Evolutionary conservation across 78 protist species (phyloP).

Genomic region (Neovahlkampfia damariscottae): DNA sequence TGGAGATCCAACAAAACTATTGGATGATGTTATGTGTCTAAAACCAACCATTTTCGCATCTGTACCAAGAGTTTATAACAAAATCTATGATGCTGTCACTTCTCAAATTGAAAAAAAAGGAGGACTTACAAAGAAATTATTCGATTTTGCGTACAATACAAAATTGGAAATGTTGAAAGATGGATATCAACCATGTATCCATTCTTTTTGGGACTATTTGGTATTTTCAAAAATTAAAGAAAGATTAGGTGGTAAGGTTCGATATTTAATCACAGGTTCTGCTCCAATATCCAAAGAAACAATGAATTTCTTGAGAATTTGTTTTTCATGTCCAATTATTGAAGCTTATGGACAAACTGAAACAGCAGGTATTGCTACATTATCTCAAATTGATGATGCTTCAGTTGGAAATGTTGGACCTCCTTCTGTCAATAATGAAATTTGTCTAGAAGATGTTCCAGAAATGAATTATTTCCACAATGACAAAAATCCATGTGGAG

Average conservation of each 20-base stretch:
- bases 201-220: slow-evolving; percentile 45
- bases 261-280: slow-evolving; percentile 61
- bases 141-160: slow-evolving; percentile 4
- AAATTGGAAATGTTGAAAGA: neutral
- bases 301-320: slow-evolving; percentile 22
- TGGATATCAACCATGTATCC: neutral
- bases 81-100: slow-evolving; percentile 56
- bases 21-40: slow-evolving; percentile 60
- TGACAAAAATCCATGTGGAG: too few relatives aligned
- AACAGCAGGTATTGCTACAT: slow-evolving; percentile 17
- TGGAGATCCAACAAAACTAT: slow-evolving; percentile 10
- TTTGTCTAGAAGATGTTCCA: slow-evolving; percentile 69
- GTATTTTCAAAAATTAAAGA: slow-evolving; percentile 36
- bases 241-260: slow-evolving; percentile 74
- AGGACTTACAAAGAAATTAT: neutral
- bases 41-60: slow-evolving; percentile 74
- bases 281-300: slow-evolving; percentile 74
- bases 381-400: neutral
- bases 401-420: slow-evolving; percentile 8
- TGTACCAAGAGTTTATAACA: slow-evolving; percentile 84
- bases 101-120: too few relatives aligned
- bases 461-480: slow-evolving; percentile 59
- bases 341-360: slow-evolving; percentile 94
- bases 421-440: slow-evolving; percentile 42
- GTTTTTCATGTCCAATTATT: slow-evolving; percentile 33